A percentile compares a stretch with the other conserved stretches of the same genome.
phyloP scores from a whole-genome alignment of 2,329 filamentous ascomycete species.

The Microsporum audouinii region DNA sequence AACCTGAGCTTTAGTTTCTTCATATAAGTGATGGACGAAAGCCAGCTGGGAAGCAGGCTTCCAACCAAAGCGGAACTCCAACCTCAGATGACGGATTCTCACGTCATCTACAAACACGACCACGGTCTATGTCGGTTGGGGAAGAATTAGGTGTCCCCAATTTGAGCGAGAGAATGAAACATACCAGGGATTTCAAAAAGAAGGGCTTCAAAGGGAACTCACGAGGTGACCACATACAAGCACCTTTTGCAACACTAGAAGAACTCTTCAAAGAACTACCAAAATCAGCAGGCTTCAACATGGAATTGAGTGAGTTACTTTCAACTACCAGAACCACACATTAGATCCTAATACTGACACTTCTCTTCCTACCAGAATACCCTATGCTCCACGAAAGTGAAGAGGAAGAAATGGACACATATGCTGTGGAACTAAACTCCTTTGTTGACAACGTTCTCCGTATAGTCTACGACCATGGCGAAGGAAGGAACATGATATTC shows the following conservation, averaged over 20 bases:
- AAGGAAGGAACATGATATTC: slow-evolving; percentile 85
- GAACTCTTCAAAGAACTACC: slow-evolving; percentile 82
- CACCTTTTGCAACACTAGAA: slow-evolving; percentile 87
- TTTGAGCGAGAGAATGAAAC: slow-evolving; percentile 80
- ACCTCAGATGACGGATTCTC: slow-evolving; percentile 11
- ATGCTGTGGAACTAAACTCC: slow-evolving; percentile 68
- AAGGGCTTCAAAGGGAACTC: slow-evolving; percentile 95
- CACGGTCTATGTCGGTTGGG: slow-evolving; percentile 51
- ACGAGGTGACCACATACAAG: slow-evolving; percentile 88
- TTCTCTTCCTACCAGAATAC: slow-evolving; percentile 49
- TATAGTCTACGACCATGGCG: slow-evolving; percentile 78
- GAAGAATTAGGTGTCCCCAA: slow-evolving; percentile 41
- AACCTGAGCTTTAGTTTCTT: slow-evolving; percentile 48
- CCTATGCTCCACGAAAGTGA: slow-evolving; percentile 95
- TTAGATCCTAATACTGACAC: background rate
- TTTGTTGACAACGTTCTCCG: slow-evolving; percentile 88
- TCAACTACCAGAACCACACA: background rate
- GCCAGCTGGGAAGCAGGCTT: slow-evolving; percentile 23
- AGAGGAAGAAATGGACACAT: slow-evolving; percentile 86
- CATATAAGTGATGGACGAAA: slow-evolving; percentile 57
- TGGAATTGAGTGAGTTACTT: slow-evolving; percentile 63
- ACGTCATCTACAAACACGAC: slow-evolving; percentile 31
- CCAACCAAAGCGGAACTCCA: background rate
- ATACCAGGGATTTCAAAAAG: slow-evolving; percentile 86
- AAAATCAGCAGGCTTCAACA: slow-evolving; percentile 82